These are phyloP conservation scores for Pythium inflatum DNA, from an alignment of 352 stramenopile genomes.

Conservation along the genomic window DNA sequence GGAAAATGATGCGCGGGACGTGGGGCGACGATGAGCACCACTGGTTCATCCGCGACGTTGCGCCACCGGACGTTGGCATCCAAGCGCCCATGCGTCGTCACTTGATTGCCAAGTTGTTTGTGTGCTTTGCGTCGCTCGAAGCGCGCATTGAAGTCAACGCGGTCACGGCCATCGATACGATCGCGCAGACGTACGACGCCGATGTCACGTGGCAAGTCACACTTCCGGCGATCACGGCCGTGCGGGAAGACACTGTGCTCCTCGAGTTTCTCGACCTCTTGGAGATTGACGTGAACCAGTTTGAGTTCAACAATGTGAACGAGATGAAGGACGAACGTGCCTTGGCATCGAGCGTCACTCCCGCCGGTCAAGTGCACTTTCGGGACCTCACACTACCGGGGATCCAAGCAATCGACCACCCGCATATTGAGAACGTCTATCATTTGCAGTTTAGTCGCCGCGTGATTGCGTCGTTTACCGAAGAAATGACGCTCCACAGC, in stretches of 20 bases:
- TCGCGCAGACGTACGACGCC: constrained; percentile 38
- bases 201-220: constrained; percentile 42
- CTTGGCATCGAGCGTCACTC: constrained; percentile 25
- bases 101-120: constrained; percentile 33
- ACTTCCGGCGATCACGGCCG: constrained; percentile 33
- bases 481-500: constrained; percentile 56
- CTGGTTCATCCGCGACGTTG: constrained; percentile 60
- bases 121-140: constrained; percentile 30
- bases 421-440: constrained; percentile 15
- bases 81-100: too few relatives aligned
- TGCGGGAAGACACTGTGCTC: constrained; percentile 37
- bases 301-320: constrained; percentile 41
- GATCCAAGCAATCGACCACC: neutral
- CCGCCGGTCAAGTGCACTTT: constrained; percentile 15
- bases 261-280: constrained; percentile 41
- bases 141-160: constrained; percentile 37
- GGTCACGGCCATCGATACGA: constrained; percentile 35
- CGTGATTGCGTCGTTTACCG: constrained; percentile 48
- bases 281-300: constrained; percentile 35
- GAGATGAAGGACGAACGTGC: constrained; percentile 26
- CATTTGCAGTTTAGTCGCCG: constrained; percentile 48
- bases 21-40: constrained; percentile 44
- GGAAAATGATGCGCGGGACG: constrained; percentile 64
- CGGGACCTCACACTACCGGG: constrained; percentile 16
- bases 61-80: too few relatives aligned